Evolutionary conservation across 1,139 yeast genomes (phyloP).

Genomic region (Zygosaccharomyces pseudobailii): DNA sequence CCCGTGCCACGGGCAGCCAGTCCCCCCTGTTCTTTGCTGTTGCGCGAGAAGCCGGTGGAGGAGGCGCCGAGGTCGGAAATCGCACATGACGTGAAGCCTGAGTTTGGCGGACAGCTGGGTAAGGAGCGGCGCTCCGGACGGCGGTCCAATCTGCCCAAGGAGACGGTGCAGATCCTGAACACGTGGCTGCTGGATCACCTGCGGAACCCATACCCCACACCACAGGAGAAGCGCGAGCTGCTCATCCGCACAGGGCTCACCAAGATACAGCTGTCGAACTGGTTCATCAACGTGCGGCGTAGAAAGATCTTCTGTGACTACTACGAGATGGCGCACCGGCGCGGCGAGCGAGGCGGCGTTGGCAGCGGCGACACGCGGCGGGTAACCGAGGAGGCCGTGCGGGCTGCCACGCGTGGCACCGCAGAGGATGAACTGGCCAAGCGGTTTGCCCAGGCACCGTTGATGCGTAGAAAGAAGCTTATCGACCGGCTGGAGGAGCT

Average conservation of each 20-base stretch:
- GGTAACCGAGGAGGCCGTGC: constrained; percentile 11
- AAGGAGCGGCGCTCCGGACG: constrained; percentile 8
- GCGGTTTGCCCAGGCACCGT: constrained; percentile 26
- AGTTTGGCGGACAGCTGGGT: not conserved
- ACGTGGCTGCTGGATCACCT: constrained; percentile 82
- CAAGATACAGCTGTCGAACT: constrained; percentile 85
- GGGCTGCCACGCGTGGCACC: constrained; percentile 11
- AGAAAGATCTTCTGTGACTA: constrained; percentile 53
- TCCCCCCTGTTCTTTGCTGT: no score
- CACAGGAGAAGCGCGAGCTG: constrained; percentile 77
- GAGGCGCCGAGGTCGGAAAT: no score
- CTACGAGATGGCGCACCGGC: constrained; percentile 28
- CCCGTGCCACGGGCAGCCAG: not conserved
- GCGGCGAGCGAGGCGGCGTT: constrained; percentile 18
- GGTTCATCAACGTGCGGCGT: constrained; percentile 96
- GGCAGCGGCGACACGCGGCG: constrained; percentile 6
- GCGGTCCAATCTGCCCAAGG: constrained; percentile 82
- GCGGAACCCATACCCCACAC: constrained; percentile 91
- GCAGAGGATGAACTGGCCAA: constrained; percentile 24
- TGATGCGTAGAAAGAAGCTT: constrained; percentile 36
- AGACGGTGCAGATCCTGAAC: constrained; percentile 74
- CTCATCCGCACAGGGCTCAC: constrained; percentile 82
- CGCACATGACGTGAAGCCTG: not conserved
- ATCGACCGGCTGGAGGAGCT: constrained; percentile 38
- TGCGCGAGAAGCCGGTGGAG: not conserved